phyloP scores from a whole-genome alignment of 768 basidiomycete genomes.

The Termitomyces sp. region DNA sequence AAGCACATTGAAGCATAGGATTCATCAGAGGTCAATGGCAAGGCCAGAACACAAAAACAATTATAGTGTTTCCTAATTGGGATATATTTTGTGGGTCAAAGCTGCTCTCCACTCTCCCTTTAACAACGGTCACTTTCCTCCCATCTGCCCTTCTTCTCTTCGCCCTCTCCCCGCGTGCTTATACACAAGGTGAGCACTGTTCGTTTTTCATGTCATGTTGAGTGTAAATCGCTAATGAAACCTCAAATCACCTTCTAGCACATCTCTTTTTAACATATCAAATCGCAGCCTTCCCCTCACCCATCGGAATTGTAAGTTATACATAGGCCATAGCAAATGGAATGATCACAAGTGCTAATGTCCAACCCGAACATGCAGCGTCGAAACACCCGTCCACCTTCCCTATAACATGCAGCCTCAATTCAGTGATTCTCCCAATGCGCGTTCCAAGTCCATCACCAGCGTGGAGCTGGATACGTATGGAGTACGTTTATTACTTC shows the following conservation, averaged over 20 bases:
- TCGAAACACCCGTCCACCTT: neutral
- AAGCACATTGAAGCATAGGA: neutral
- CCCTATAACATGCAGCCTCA: constrained; percentile 25
- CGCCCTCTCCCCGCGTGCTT: neutral
- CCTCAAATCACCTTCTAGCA: neutral
- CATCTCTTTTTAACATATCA: neutral
- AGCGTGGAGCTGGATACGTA: constrained; percentile 72
- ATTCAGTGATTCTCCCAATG: constrained; percentile 64
- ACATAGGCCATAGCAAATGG: neutral
- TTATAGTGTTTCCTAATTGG: constrained; percentile 3
- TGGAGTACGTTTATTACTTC: constrained; percentile 46
- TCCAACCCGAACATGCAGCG: neutral
- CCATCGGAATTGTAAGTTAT: neutral
- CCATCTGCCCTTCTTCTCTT: neutral
- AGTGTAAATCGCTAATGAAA: neutral
- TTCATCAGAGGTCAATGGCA: neutral
- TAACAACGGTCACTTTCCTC: neutral
- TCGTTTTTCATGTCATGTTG: neutral
- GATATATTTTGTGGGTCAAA: constrained; percentile 3
- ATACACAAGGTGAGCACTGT: neutral
- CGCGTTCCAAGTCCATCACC: constrained; percentile 77
- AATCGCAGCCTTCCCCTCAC: neutral
- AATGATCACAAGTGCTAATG: neutral
- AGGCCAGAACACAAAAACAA: neutral
- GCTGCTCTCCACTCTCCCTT: neutral